Conservation (phyloP, 768 basidiomycete genomes). For the Suillus subalutaceus region DNA sequence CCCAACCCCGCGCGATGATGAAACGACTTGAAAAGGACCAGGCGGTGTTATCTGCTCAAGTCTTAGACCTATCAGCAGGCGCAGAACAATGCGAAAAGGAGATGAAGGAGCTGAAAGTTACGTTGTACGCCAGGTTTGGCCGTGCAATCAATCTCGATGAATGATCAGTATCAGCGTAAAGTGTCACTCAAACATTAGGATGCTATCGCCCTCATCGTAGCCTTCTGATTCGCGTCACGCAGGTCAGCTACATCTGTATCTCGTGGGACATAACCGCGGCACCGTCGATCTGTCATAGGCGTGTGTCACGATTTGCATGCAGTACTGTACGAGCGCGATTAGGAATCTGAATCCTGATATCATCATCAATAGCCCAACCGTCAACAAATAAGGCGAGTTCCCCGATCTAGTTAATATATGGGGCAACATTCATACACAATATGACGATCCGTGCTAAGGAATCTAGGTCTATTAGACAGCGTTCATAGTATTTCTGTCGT, state of each 20-base stretch:
- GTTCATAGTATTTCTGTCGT: neutral
- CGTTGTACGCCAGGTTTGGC: conserved; percentile 90
- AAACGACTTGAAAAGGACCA: conserved; percentile 75
- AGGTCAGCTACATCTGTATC: neutral
- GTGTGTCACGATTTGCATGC: neutral
- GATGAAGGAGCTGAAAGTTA: conserved; percentile 82
- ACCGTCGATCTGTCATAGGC: neutral
- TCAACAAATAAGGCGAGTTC: neutral
- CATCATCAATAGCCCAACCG: neutral
- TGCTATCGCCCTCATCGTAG: neutral
- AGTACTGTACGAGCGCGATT: neutral
- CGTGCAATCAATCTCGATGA: conserved; percentile 92
- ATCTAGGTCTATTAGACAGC: neutral
- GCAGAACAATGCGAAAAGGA: conserved; percentile 68
- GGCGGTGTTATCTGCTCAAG: conserved; percentile 54
- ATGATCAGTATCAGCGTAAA: conserved; percentile 25
- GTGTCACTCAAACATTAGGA: neutral
- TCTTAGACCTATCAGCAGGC: conserved; percentile 50
- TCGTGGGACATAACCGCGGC: neutral
- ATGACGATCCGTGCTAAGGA: neutral
- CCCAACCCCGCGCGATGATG: conserved; percentile 67
- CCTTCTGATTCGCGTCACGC: neutral
- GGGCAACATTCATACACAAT: neutral
- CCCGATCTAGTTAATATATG: neutral
- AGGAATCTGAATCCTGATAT: neutral